These are phyloP conservation scores for Globisporangium iwayamae DNA, from an alignment of 352 stramenopile species.

Conservation along the genomic window DNA sequence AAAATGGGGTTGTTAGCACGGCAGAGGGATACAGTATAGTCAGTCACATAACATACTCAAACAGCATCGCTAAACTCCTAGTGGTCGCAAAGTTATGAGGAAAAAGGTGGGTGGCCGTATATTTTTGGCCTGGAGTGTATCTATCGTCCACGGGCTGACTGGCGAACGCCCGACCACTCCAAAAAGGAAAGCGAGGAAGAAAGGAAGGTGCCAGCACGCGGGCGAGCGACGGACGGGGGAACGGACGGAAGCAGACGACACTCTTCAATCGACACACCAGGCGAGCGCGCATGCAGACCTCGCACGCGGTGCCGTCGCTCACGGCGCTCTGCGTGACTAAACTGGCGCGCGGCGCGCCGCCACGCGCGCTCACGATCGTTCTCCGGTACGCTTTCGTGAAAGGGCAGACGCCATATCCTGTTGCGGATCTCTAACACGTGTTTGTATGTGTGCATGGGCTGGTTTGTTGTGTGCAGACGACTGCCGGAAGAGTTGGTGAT, in stretches of 20 bases:
- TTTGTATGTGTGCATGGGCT: not conserved
- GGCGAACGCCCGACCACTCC: not conserved
- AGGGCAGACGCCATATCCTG: not conserved
- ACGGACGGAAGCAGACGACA: not conserved
- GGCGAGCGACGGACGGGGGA: not conserved
- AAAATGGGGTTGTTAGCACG: too few species aligned
- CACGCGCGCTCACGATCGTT: slow-evolving; percentile 50
- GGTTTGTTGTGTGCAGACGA: slow-evolving; percentile 28
- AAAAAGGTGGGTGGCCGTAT: not conserved
- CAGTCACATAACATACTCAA: too few species aligned
- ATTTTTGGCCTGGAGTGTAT: too few species aligned
- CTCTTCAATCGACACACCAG: not conserved
- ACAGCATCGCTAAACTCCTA: too few species aligned
- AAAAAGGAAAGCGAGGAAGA: slow-evolving; percentile 6
- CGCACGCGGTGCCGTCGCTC: slow-evolving; percentile 38
- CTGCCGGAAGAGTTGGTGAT: slow-evolving; percentile 82
- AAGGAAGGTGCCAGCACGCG: slow-evolving; percentile 1
- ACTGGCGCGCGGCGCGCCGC: slow-evolving; percentile 49
- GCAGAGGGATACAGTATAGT: too few species aligned
- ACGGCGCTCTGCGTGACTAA: slow-evolving; percentile 57
- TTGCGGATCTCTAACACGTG: not conserved
- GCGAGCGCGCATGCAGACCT: slow-evolving; percentile 1
- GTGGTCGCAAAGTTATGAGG: too few species aligned
- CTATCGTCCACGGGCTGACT: not conserved
- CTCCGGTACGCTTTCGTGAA: slow-evolving; percentile 40